These are phyloP conservation scores for Termitomyces bulborhizus DNA, from an alignment of 768 basidiomycete species.

Conservation along the genomic window DNA sequence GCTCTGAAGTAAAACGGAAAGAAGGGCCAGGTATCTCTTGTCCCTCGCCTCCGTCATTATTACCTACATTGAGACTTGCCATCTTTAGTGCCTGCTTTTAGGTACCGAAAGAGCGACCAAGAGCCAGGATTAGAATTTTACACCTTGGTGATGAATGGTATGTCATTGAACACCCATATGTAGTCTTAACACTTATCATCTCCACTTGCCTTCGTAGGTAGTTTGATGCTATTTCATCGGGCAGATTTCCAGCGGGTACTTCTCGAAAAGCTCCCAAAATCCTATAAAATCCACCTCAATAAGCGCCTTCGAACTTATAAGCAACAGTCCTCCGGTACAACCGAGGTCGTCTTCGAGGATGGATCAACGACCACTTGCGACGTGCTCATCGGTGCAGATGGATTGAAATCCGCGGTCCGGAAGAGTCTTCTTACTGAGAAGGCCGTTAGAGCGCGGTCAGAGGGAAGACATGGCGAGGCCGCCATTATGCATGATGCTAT, in stretches of 20 bases:
- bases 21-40: slow-evolving; percentile 33
- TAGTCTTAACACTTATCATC: slow-evolving; percentile 5
- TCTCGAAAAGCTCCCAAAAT: slow-evolving; percentile 39
- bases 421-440: slow-evolving; percentile 31
- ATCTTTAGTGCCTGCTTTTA: slow-evolving; percentile 41
- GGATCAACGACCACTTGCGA: slow-evolving; percentile 56
- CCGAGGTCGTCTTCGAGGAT: slow-evolving; percentile 55
- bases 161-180: slow-evolving; percentile 6
- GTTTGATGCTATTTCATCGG: slow-evolving; percentile 51
- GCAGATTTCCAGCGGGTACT: slow-evolving; percentile 61
- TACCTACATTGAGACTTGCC: background rate
- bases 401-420: slow-evolving; percentile 53
- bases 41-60: background rate
- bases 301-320: slow-evolving; percentile 57
- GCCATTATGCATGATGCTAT: slow-evolving; percentile 34
- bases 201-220: slow-evolving; percentile 28
- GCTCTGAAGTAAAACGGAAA: slow-evolving; percentile 28
- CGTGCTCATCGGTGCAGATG: slow-evolving; percentile 67
- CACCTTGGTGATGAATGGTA: slow-evolving; percentile 52
- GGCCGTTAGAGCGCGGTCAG: slow-evolving; percentile 25
- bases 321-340: slow-evolving; percentile 33
- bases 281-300: slow-evolving; percentile 40
- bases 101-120: slow-evolving; percentile 59
- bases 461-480: slow-evolving; percentile 31
- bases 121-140: slow-evolving; percentile 47